Conservation (phyloP, 2,329 filamentous ascomycete genomes). For the Endocalyx cinctus region DNA sequence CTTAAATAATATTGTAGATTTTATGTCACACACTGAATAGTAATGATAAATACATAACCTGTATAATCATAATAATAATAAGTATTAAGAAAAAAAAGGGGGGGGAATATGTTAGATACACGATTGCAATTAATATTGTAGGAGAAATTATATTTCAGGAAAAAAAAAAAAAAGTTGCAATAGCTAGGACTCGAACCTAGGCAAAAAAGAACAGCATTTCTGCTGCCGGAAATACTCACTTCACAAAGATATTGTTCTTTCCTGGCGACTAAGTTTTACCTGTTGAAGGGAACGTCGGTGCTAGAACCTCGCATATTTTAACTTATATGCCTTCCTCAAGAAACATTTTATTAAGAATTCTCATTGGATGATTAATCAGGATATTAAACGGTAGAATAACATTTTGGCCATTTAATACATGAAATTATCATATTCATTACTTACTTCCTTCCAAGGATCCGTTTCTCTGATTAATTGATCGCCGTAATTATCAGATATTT, state of each 20-base stretch:
- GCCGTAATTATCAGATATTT: too few species aligned
- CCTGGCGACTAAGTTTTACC: not conserved
- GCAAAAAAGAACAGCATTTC: too few species aligned
- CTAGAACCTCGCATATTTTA: not conserved
- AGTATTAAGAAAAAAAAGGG: not conserved
- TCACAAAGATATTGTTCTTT: not conserved
- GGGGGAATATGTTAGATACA: not conserved
- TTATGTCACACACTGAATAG: not conserved
- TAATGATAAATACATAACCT: too few species aligned
- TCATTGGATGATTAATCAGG: too few species aligned
- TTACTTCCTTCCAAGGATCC: too few species aligned
- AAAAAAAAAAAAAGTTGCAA: not conserved
- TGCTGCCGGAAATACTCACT: not conserved
- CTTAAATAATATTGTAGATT: not conserved
- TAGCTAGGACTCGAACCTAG: too few species aligned
- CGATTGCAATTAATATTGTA: not conserved
- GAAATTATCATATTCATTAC: too few species aligned
- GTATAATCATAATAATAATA: not conserved
- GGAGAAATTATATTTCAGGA: not conserved
- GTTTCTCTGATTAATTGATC: too few species aligned
- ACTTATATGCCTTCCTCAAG: not conserved
- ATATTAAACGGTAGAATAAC: too few species aligned
- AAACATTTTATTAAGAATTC: not conserved
- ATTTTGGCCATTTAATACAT: too few species aligned
- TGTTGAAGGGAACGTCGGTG: too few species aligned